Evolutionary conservation across 805 yeast genomes (phyloP), one percentile per base, ranked within the genome.

Genomic region (Candida ipomoeae): DNA sequence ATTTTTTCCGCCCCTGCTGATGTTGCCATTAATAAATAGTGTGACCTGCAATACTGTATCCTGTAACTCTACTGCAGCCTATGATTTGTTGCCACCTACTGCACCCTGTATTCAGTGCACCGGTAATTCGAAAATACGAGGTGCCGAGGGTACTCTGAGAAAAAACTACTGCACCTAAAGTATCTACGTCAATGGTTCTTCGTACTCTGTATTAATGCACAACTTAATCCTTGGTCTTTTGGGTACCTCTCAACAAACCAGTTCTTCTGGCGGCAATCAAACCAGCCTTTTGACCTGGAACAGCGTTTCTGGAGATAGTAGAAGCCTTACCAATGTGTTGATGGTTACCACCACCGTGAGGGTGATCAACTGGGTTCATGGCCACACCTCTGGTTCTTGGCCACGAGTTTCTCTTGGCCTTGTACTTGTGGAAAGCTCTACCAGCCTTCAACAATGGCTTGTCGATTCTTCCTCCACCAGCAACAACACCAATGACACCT

Each of bases 301-400:
- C 98, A 65, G 98, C 97, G 79, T 96, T 96, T 87, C 98, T 89
- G 67, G 96, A 86, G 71, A 92, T 92, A 72, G 98, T 92, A 69
- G 98, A 92, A 72, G 98, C 97, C 85, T 92, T 92, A 90, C 98
- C 98, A 44, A 44, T 44, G 80, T 92, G 98, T 84, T 92, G 98
- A 81, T 92, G 98, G 96, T 91, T 91, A 92, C 99, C 99, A 92
- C 99, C 98, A 89, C 99, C 99, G 80, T 92, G 99, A 78, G 99
- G 99, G 84, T 92, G 99, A 78, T 92, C 99, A 78, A 92, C 99
- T 79, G 98, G 98, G 84, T 92, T 92, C 99, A 94, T 92, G 77
- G 99, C 99, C 76, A 92, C 98, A 92, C 98, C 99, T 84, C 98
- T 90, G 74, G 98, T 94, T 88, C 89, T 91, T 81, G 99, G 99